Conservation (phyloP, 768 basidiomycete species). For the Candolleomyces aberdarensis region DNA sequence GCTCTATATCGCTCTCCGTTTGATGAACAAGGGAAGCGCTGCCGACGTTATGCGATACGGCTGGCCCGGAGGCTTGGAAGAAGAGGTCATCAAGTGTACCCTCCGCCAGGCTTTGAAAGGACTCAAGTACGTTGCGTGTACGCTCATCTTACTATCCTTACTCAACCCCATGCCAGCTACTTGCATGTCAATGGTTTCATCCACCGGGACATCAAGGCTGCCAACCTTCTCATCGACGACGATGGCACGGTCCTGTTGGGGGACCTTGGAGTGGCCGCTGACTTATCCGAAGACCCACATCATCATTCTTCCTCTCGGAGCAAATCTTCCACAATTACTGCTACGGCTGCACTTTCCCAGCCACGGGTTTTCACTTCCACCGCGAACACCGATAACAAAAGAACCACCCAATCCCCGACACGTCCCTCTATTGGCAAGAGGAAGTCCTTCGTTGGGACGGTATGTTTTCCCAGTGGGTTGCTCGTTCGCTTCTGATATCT, state of each 20-base stretch:
- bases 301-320: slow-evolving; percentile 26
- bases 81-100: slow-evolving; percentile 83
- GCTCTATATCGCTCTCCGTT: slow-evolving; percentile 80
- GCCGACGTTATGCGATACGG: slow-evolving; percentile 82
- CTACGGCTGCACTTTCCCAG: slow-evolving; percentile 28
- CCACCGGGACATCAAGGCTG: slow-evolving; percentile 94
- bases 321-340: slow-evolving; percentile 25
- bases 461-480: slow-evolving; percentile 28
- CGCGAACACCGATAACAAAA: slow-evolving; percentile 28
- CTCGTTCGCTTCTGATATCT: background rate
- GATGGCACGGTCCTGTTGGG: slow-evolving; percentile 88
- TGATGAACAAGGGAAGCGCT: slow-evolving; percentile 88
- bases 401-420: slow-evolving; percentile 16
- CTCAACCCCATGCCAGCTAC: slow-evolving; percentile 46
- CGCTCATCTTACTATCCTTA: slow-evolving; percentile 1
- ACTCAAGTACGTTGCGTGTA: slow-evolving; percentile 52
- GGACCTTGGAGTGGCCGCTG: slow-evolving; percentile 90
- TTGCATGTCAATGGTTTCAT: slow-evolving; percentile 88
- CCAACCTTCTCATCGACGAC: slow-evolving; percentile 89
- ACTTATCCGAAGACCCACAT: slow-evolving; percentile 65
- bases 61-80: slow-evolving; percentile 88
- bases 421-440: slow-evolving; percentile 67
- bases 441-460: slow-evolving; percentile 91
- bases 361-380: slow-evolving; percentile 24
- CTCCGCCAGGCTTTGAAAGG: slow-evolving; percentile 85